These are phyloP conservation scores for Pouteria glomerata DNA, from an alignment of 148 eudicot species.

Conservation along the genomic window DNA sequence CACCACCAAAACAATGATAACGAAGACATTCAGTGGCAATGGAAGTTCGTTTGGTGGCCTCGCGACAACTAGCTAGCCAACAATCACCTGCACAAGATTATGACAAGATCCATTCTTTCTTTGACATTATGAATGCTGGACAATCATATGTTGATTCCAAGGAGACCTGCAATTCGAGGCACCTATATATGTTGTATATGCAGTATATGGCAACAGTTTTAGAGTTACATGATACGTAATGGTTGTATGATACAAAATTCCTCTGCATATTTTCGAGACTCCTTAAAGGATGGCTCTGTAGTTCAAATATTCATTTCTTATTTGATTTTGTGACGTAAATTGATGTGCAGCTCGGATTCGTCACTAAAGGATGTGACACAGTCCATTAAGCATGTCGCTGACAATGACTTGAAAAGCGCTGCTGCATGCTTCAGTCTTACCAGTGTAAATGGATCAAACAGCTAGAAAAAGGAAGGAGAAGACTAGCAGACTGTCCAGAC, in stretches of 20 bases:
- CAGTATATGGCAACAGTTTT: not conserved
- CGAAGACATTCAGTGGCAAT: constrained; percentile 14
- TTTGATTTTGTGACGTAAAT: not conserved
- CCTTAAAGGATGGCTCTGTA: not conserved
- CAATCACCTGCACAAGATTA: constrained; percentile 44
- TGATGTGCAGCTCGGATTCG: constrained; percentile 59
- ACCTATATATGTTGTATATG: not conserved
- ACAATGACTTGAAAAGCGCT: constrained; percentile 65
- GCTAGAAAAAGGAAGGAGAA: constrained; percentile 2
- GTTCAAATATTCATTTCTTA: not conserved
- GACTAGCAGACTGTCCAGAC: constrained; percentile 8
- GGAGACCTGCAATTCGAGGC: constrained; percentile 60
- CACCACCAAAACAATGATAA: constrained; percentile 5
- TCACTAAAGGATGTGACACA: constrained; percentile 52
- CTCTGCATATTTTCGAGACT: not conserved
- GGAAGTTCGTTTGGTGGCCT: constrained; percentile 33
- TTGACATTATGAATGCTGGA: constrained; percentile 67
- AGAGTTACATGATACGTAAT: not conserved
- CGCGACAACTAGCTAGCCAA: constrained; percentile 22
- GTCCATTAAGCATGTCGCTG: constrained; percentile 46
- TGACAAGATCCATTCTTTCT: constrained; percentile 58
- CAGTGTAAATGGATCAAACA: constrained; percentile 45
- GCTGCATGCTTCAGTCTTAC: constrained; percentile 74
- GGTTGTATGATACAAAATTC: too few relatives aligned
- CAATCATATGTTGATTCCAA: constrained; percentile 52